Conservation (phyloP, 2,329 filamentous ascomycete species). For the Harringtonia lauricola region DNA sequence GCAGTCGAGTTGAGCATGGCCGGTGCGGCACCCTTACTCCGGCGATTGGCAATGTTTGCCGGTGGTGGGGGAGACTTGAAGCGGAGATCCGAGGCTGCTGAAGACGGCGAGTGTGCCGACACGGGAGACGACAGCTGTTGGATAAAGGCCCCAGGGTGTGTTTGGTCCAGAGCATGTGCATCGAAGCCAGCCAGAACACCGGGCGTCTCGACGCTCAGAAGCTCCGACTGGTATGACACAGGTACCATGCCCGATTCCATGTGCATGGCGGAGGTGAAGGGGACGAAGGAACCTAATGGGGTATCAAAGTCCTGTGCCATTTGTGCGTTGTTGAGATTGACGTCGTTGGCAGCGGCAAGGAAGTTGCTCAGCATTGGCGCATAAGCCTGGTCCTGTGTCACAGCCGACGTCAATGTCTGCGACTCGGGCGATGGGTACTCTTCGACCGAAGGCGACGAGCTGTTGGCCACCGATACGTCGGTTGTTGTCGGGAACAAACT, state of each 20-base stretch:
- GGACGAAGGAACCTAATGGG: slow-evolving; percentile 3
- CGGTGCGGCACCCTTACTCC: slow-evolving; percentile 34
- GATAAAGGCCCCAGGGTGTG: background rate
- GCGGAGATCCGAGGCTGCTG: slow-evolving; percentile 20
- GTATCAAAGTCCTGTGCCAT: slow-evolving; percentile 3
- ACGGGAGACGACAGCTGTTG: slow-evolving; percentile 20
- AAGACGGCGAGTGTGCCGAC: slow-evolving; percentile 18
- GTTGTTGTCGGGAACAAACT: background rate
- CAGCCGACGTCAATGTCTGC: slow-evolving; percentile 6
- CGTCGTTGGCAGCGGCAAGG: background rate
- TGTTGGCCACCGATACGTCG: background rate
- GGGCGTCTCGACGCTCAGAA: slow-evolving; percentile 6
- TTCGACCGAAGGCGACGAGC: slow-evolving; percentile 7
- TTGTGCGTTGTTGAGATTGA: slow-evolving; percentile 1
- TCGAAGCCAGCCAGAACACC: too few relatives aligned
- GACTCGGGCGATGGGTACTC: slow-evolving; percentile 15
- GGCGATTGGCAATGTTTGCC: slow-evolving; percentile 42
- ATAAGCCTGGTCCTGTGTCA: slow-evolving; percentile 5
- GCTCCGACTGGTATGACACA: slow-evolving; percentile 10
- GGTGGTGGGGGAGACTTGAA: slow-evolving; percentile 38
- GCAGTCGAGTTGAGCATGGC: slow-evolving; percentile 36
- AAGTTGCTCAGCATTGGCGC: slow-evolving; percentile 5
- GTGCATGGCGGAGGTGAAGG: slow-evolving; percentile 7
- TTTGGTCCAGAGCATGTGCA: background rate
- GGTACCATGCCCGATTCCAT: slow-evolving; percentile 8